Evolutionary conservation across 805 yeast species (phyloP).

Genomic region (Kodamaea restingae): DNA sequence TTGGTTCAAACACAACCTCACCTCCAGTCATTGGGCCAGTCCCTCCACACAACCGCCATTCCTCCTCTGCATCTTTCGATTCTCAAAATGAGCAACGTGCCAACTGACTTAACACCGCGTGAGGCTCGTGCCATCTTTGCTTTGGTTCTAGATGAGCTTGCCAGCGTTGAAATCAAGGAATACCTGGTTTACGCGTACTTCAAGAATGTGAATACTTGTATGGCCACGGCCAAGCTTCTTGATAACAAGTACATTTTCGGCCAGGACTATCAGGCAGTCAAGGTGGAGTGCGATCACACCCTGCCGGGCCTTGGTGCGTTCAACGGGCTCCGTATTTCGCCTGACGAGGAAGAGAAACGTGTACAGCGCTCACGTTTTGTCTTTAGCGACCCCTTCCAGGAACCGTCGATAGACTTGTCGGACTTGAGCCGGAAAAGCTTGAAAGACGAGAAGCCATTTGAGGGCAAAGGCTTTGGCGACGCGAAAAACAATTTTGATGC

Average conservation of each 20-base stretch:
- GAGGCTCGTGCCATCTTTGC: slow-evolving; percentile 69
- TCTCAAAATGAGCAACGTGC: slow-evolving; percentile 47
- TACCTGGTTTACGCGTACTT: slow-evolving; percentile 31
- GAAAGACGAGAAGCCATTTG: slow-evolving; percentile 43
- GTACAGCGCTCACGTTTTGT: slow-evolving; percentile 61
- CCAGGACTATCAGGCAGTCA: slow-evolving; percentile 30
- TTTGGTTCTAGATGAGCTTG: slow-evolving; percentile 57
- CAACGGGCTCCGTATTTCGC: slow-evolving; percentile 30
- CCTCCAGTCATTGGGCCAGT: slow-evolving; percentile 1
- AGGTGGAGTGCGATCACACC: slow-evolving; percentile 31
- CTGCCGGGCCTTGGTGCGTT: slow-evolving; percentile 20
- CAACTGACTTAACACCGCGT: slow-evolving; percentile 58
- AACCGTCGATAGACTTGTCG: slow-evolving; percentile 25
- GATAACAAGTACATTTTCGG: slow-evolving; percentile 41
- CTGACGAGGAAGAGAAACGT: slow-evolving; percentile 12
- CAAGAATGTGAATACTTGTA: slow-evolving; percentile 35
- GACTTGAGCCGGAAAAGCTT: slow-evolving; percentile 45
- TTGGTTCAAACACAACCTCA: slow-evolving; percentile 1
- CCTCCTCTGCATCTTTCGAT: slow-evolving; percentile 3
- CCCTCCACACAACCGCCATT: neutral
- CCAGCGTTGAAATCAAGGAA: slow-evolving; percentile 45
- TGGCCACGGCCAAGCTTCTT: slow-evolving; percentile 37
- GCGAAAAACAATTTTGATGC: neutral
- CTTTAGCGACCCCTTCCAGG: slow-evolving; percentile 57
- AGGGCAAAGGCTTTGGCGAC: slow-evolving; percentile 21